These are phyloP conservation scores for Russula foetens DNA, from an alignment of 768 basidiomycete genomes.

Conservation along the genomic window DNA sequence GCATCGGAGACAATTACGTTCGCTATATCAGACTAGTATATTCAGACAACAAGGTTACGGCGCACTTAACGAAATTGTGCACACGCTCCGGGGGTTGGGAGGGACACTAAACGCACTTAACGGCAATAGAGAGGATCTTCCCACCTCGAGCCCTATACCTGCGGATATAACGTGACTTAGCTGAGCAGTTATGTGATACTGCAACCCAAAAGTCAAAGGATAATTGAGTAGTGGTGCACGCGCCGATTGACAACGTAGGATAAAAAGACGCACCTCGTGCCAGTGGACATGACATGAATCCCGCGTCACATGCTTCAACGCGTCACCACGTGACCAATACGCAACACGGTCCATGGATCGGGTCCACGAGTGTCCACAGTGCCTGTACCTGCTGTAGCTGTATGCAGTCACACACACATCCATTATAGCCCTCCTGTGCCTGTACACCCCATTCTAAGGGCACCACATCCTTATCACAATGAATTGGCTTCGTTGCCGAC, in stretches of 20 bases:
- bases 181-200: neutral
- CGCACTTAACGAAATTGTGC: neutral
- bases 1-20: neutral
- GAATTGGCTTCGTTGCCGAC: too few relatives aligned
- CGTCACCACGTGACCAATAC: neutral
- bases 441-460: too few relatives aligned
- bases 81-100: neutral
- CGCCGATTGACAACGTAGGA: neutral
- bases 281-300: neutral
- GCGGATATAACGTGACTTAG: neutral
- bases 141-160: neutral
- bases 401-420: too few relatives aligned
- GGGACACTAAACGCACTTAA: neutral
- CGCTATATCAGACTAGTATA: neutral
- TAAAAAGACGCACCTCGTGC: neutral
- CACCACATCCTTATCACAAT: neutral
- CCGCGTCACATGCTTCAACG: neutral
- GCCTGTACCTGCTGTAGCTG: too few relatives aligned
- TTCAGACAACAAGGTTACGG: neutral
- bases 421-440: too few relatives aligned
- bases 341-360: neutral
- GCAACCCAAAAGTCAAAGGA: neutral
- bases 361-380: neutral
- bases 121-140: neutral
- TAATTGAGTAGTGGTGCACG: neutral